A percentile compares a stretch with the other conserved stretches of the same genome.
These are phyloP conservation scores for Backusella liffmaniae DNA, from an alignment of 192 early-diverging fungal species.

Conservation along the genomic window DNA sequence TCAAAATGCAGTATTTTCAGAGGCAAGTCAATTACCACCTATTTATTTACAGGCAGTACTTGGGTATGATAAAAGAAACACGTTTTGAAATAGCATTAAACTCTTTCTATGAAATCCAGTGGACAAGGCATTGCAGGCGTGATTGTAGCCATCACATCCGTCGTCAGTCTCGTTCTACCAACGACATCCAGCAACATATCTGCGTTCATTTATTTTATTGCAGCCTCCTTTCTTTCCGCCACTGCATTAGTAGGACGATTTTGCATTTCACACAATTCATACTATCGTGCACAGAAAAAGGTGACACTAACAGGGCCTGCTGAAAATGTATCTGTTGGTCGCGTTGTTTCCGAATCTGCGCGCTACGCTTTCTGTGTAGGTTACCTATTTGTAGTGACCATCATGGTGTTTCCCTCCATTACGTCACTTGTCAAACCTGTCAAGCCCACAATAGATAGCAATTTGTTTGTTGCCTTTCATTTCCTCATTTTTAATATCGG, in stretches of 20 bases:
- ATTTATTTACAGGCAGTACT: slow-evolving; percentile 70
- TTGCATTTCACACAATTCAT: slow-evolving; percentile 39
- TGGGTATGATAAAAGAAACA: slow-evolving; percentile 41
- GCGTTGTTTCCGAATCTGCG: slow-evolving; percentile 27
- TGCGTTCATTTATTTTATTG: slow-evolving; percentile 53
- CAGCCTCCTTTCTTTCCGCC: slow-evolving; percentile 39
- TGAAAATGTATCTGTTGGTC: slow-evolving; percentile 6
- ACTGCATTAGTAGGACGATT: slow-evolving; percentile 41
- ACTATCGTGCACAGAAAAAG: slow-evolving; percentile 38
- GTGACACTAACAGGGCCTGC: neutral
- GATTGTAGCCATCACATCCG: slow-evolving; percentile 48
- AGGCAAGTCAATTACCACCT: slow-evolving; percentile 66
- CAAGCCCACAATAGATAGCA: slow-evolving; percentile 31
- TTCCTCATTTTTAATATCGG: slow-evolving; percentile 73
- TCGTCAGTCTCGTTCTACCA: slow-evolving; percentile 41
- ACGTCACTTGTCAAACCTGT: slow-evolving; percentile 64
- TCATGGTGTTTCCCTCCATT: slow-evolving; percentile 73
- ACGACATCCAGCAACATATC: slow-evolving; percentile 19
- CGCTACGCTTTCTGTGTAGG: slow-evolving; percentile 40
- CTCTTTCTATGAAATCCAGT: neutral
- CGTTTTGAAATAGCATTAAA: neutral
- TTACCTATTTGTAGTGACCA: slow-evolving; percentile 63
- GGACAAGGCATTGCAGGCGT: slow-evolving; percentile 58
- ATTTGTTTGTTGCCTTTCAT: slow-evolving; percentile 67
- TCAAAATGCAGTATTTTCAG: slow-evolving; percentile 67